These are phyloP conservation scores for Cladosporium austrohemisphaericum DNA, from an alignment of 2,329 filamentous ascomycete species.

Conservation along the genomic window DNA sequence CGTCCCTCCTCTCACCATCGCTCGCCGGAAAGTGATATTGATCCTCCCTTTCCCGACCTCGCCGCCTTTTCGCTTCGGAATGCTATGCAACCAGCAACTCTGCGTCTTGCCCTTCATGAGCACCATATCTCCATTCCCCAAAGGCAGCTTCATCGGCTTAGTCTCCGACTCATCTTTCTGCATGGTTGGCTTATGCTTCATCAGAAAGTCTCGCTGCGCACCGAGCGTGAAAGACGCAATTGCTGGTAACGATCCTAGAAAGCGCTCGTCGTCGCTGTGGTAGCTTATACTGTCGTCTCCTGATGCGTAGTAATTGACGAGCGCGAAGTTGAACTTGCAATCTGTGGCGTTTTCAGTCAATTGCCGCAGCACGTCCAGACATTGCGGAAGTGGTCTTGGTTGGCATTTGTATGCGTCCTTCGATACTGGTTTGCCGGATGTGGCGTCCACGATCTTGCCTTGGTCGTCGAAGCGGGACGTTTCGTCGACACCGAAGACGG, in stretches of 20 bases:
- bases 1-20: constrained; percentile 67
- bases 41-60: constrained; percentile 58
- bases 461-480: constrained; percentile 55
- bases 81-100: constrained; percentile 70
- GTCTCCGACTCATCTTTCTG: constrained; percentile 35
- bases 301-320: constrained; percentile 80
- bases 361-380: constrained; percentile 60
- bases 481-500: constrained; percentile 59
- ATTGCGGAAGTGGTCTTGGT: constrained; percentile 68
- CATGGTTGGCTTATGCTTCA: constrained; percentile 68
- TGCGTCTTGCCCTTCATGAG: constrained; percentile 76
- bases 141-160: constrained; percentile 47
- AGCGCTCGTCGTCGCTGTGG: constrained; percentile 76
- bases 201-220: constrained; percentile 67
- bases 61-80: constrained; percentile 68
- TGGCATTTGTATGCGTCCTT: constrained; percentile 54
- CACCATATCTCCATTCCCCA: constrained; percentile 72
- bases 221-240: constrained; percentile 75
- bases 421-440: constrained; percentile 39
- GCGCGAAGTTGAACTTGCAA: constrained; percentile 71
- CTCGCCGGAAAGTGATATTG: constrained; percentile 75
- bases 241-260: constrained; percentile 64
- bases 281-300: constrained; percentile 74
- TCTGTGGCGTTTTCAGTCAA: constrained; percentile 63
- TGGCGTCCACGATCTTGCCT: constrained; percentile 40